Evolutionary conservation across 352 stramenopile genomes (phyloP).

Genomic region (Globisporangium carolinianum): DNA sequence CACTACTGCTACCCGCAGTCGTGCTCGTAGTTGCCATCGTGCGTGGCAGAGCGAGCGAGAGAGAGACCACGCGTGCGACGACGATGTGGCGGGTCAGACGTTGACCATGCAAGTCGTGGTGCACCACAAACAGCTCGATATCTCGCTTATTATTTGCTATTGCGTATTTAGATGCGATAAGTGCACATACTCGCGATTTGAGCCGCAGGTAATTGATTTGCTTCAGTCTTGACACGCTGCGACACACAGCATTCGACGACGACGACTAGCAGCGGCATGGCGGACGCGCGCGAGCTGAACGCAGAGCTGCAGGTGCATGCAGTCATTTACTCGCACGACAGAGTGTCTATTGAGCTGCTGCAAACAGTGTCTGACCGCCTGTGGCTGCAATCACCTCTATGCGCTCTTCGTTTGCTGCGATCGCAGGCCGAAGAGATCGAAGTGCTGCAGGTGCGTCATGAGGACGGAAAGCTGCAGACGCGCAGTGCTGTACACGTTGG

Average conservation of each 20-base stretch:
- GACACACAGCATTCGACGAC: slow-evolving; percentile 14
- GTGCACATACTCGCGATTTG: not conserved
- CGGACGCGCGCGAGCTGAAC: slow-evolving; percentile 22
- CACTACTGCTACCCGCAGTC: not conserved
- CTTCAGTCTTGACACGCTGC: not conserved
- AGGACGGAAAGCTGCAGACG: no score
- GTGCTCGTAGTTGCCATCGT: not conserved
- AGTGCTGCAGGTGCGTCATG: slow-evolving; percentile 49
- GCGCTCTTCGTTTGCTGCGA: not conserved
- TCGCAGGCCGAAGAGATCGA: slow-evolving; percentile 67
- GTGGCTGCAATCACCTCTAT: not conserved
- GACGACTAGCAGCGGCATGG: not conserved
- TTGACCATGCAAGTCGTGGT: no score
- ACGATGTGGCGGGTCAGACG: no score
- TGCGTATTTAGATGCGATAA: no score
- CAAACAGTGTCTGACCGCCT: not conserved
- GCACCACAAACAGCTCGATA: no score
- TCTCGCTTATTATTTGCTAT: no score
- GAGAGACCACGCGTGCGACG: no score
- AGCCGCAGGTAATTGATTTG: not conserved
- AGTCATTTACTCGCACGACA: no score
- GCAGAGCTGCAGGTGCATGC: slow-evolving; percentile 43
- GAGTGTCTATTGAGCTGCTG: not conserved
- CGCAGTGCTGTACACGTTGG: not conserved
- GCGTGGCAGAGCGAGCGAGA: not conserved